phyloP scores from a whole-genome alignment of 768 basidiomycete species.

The Leccinum aurantiacum region DNA sequence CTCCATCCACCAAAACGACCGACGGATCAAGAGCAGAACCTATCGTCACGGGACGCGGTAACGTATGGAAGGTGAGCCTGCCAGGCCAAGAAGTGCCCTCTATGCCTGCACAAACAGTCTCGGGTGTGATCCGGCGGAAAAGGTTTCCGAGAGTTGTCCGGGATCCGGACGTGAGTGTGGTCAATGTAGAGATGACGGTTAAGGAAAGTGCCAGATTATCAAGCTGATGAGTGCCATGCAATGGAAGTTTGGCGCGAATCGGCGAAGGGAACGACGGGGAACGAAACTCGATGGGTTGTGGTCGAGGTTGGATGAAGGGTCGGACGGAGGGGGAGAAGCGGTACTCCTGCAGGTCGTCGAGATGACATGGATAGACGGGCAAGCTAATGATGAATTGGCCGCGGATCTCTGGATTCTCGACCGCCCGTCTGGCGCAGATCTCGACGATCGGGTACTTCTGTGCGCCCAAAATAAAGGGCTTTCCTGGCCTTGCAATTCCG shows the following conservation, averaged over 20 bases:
- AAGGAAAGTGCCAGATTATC: slow-evolving; percentile 78
- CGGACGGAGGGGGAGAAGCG: slow-evolving; percentile 33
- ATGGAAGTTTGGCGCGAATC: slow-evolving; percentile 53
- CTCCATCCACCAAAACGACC: slow-evolving; percentile 81
- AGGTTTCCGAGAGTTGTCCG: slow-evolving; percentile 14
- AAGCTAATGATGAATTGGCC: slow-evolving; percentile 41
- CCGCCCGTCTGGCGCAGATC: slow-evolving; percentile 41
- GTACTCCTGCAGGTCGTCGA: slow-evolving; percentile 30
- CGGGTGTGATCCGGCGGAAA: slow-evolving; percentile 42
- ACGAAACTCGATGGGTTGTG: slow-evolving; percentile 43
- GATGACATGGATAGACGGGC: slow-evolving; percentile 36
- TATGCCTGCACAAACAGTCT: slow-evolving; percentile 59
- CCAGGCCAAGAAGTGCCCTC: slow-evolving; percentile 72
- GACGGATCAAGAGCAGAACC: slow-evolving; percentile 24
- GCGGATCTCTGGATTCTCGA: slow-evolving; percentile 37
- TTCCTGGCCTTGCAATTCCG: slow-evolving; percentile 65
- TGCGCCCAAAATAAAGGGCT: slow-evolving; percentile 63
- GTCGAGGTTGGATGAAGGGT: slow-evolving; percentile 35
- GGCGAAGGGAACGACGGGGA: slow-evolving; percentile 45
- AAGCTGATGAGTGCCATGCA: slow-evolving; percentile 83
- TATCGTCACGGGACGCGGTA: slow-evolving; percentile 23
- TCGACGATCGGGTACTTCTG: slow-evolving; percentile 57
- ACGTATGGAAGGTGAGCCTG: slow-evolving; percentile 67
- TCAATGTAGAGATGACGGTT: slow-evolving; percentile 57
- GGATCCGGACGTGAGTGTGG: slow-evolving; percentile 38